Evolutionary conservation across 345 rosid species (phyloP), one percentile per base, ranked within the genome.

Genomic region (Citrus sinensis): DNA sequence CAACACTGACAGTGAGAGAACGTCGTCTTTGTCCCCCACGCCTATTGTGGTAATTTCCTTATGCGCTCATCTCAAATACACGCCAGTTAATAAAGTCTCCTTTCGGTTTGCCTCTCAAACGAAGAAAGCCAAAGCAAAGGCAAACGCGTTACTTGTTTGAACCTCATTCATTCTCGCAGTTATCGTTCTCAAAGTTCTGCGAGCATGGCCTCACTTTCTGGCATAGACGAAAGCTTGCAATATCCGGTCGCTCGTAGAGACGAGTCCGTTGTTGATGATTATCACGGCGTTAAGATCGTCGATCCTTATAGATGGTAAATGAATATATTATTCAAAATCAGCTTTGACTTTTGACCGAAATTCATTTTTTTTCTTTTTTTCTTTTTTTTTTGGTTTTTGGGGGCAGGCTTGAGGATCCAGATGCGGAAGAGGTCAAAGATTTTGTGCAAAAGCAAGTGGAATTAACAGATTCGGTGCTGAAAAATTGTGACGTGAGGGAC

Each of bases 391-490:
- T 3, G 4, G 17, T 46, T 46, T 3, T 13, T 73, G 62, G 65
- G 65, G 9, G 14, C 79, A 96, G 99, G 98, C 85, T 96, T 49
- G 98, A 96, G 84, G 98, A 94, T 89, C 92, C 95, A 9, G 97
- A 96, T 22, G 87, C 93, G 2, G 92, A 90, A 60, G 95, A 92
- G 79, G 93, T 87, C 34, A 91, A 90, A 59, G 91, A 89, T 54
- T 96, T 94, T 24, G 98, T 94, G 1, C 79, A 88, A 76, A 83
- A 90, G 71, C 97, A 96, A 82, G 95, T 89, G 79, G 82, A 83
- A 60, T 69, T 96, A 80, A 83, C 92, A 5, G 90, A 92, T 35
- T 84, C 89, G 3, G 88, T 96, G 76, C 80, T 92, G 9, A 85
- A 85, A 80, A 76, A 76, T 25, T 94, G 99, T 61, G 94, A 89